phyloP scores from a whole-genome alignment of 1,284 basidiomycete genomes.

The Austroboletus novae-zelandiae region DNA sequence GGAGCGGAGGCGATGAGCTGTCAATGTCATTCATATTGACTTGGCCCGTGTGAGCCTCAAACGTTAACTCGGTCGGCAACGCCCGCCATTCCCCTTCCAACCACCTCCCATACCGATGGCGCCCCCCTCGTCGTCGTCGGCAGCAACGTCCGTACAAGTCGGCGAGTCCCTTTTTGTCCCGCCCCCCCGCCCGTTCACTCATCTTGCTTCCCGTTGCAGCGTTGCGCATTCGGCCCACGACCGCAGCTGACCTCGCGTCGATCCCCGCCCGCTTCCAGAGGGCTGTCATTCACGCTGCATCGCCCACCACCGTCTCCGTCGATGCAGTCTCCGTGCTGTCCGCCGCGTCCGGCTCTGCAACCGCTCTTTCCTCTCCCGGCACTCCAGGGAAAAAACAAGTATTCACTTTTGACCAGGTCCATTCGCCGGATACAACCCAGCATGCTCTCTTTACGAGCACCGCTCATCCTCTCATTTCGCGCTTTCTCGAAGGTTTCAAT shows the following conservation, averaged over 20 bases:
- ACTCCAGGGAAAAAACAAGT: conserved; percentile 72
- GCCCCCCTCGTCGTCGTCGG: conserved; percentile 47
- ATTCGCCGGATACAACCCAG: conserved; percentile 81
- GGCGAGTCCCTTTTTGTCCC: conserved; percentile 47
- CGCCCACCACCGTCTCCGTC: conserved; percentile 69
- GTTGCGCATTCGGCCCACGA: conserved; percentile 89
- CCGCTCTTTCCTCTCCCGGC: conserved; percentile 37
- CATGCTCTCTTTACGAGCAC: conserved; percentile 81
- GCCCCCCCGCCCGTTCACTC: neutral
- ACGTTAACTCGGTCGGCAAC: conserved; percentile 25
- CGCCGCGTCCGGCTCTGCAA: conserved; percentile 49
- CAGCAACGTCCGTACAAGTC: conserved; percentile 84
- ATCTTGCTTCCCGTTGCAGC: conserved; percentile 46
- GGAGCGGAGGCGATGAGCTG: too few relatives aligned
- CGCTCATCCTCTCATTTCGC: conserved; percentile 82
- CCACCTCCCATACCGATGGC: conserved; percentile 50
- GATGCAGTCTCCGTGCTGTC: conserved; percentile 57
- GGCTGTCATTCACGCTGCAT: conserved; percentile 77
- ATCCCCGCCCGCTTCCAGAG: conserved; percentile 95
- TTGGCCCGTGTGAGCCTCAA: conserved; percentile 27
- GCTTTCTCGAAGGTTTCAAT: conserved; percentile 95
- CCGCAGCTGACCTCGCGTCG: conserved; percentile 74
- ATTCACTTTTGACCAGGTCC: conserved; percentile 95
- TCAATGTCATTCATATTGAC: too few relatives aligned
- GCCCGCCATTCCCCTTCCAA: conserved; percentile 28